phyloP scores from a whole-genome alignment of 805 yeast species.

The Metschnikowia lochheadii region DNA sequence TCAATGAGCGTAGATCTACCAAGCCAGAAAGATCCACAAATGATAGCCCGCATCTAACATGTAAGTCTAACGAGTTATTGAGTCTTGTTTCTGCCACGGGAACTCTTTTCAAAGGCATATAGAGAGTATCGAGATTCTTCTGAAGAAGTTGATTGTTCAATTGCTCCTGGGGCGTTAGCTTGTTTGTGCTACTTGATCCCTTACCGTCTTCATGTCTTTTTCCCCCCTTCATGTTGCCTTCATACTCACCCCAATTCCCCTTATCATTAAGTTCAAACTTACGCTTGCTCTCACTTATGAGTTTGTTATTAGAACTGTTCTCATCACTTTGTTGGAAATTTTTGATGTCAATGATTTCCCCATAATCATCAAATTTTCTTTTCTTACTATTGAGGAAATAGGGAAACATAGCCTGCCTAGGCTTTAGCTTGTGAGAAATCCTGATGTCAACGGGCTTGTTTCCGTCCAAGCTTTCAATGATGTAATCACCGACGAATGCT shows the following conservation, averaged over 20 bases:
- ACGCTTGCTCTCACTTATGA: slow-evolving; percentile 35
- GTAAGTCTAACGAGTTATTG: slow-evolving; percentile 24
- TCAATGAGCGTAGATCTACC: slow-evolving; percentile 78
- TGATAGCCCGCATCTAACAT: slow-evolving; percentile 64
- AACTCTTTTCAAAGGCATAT: slow-evolving; percentile 48
- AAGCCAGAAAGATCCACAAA: slow-evolving; percentile 80
- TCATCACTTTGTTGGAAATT: slow-evolving; percentile 55
- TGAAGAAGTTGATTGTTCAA: slow-evolving; percentile 38
- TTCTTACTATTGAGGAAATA: slow-evolving; percentile 46
- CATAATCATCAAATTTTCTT: slow-evolving; percentile 79
- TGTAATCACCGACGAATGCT: slow-evolving; percentile 37
- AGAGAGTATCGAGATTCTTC: slow-evolving; percentile 45
- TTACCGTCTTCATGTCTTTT: slow-evolving; percentile 19
- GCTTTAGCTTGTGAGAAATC: slow-evolving; percentile 39
- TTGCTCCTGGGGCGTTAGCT: slow-evolving; percentile 41
- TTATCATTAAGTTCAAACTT: slow-evolving; percentile 32
- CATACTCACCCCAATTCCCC: slow-evolving; percentile 25
- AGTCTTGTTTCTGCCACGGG: slow-evolving; percentile 16
- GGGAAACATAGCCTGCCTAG: slow-evolving; percentile 73
- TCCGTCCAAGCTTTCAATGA: slow-evolving; percentile 35
- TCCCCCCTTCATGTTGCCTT: slow-evolving; percentile 8
- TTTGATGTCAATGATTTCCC: slow-evolving; percentile 64
- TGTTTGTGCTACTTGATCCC: slow-evolving; percentile 19
- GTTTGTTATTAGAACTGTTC: slow-evolving; percentile 38
- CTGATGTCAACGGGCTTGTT: slow-evolving; percentile 53